Evolutionary conservation across 1,284 basidiomycete species (phyloP).

Genomic region (Phellopilus nigrolimitatus): DNA sequence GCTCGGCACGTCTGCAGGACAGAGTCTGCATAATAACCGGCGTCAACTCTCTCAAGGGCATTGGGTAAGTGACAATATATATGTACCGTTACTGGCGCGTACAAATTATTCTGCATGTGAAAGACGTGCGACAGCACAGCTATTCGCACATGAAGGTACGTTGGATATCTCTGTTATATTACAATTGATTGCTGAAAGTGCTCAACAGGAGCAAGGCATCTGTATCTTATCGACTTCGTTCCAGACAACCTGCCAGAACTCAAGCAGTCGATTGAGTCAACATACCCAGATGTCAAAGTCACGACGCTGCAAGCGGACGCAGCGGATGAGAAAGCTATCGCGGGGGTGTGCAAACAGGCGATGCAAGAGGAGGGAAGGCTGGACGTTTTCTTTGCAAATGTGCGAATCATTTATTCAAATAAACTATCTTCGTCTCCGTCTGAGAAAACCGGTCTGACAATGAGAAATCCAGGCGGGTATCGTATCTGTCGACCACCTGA

Average conservation of each 20-base stretch:
- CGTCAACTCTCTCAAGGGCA: conserved; percentile 77
- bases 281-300: conserved; percentile 77
- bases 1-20: conserved; percentile 57
- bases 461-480: conserved; percentile 53
- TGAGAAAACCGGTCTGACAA: not conserved
- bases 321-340: conserved; percentile 72
- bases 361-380: conserved; percentile 78
- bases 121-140: conserved; percentile 70
- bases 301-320: conserved; percentile 77
- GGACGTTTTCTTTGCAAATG: conserved; percentile 95
- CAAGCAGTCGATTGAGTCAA: conserved; percentile 58
- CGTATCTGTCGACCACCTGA: conserved; percentile 42
- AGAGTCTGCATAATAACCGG: conserved; percentile 94
- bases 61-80: conserved; percentile 56
- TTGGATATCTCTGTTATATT: conserved; percentile 3
- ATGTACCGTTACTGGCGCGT: not conserved
- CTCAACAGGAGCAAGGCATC: conserved; percentile 68
- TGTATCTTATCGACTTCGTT: conserved; percentile 83
- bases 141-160: conserved; percentile 78
- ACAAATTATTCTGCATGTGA: conserved; percentile 11
- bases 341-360: conserved; percentile 64
- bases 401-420: conserved; percentile 27
- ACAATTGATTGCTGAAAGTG: conserved; percentile 9
- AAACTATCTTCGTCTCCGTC: not conserved
- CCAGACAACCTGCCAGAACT: conserved; percentile 68